Evolutionary conservation across 2,329 filamentous ascomycete species (phyloP).

Genomic region (Monilinia fructigena): DNA sequence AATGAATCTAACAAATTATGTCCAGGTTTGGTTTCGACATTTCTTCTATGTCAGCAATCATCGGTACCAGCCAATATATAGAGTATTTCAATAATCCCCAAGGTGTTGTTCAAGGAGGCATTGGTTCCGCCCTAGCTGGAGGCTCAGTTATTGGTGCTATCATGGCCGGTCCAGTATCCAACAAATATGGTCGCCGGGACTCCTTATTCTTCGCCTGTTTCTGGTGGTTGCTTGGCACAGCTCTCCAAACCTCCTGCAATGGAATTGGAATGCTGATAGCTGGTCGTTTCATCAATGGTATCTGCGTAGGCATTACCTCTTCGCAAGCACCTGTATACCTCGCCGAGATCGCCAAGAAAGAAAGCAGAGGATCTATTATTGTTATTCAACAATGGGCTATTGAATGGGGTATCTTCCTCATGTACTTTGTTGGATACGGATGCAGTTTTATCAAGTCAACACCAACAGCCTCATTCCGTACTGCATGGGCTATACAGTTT

Average conservation of each 20-base stretch:
- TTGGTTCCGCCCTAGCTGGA: constrained; percentile 62
- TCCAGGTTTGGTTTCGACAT: constrained; percentile 49
- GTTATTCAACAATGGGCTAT: constrained; percentile 71
- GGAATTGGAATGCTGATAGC: constrained; percentile 50
- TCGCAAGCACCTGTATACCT: constrained; percentile 67
- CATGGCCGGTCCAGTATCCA: constrained; percentile 56
- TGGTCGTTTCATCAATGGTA: constrained; percentile 59
- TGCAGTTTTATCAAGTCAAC: constrained; percentile 42
- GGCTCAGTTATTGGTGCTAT: constrained; percentile 66
- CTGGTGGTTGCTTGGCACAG: constrained; percentile 25
- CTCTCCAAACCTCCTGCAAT: constrained; percentile 21
- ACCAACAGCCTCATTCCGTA: constrained; percentile 49
- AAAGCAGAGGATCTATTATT: constrained; percentile 62
- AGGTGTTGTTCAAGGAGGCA: constrained; percentile 42
- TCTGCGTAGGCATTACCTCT: constrained; percentile 64
- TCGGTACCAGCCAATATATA: constrained; percentile 50
- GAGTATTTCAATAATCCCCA: constrained; percentile 47
- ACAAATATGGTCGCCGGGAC: constrained; percentile 51
- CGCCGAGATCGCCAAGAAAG: constrained; percentile 59
- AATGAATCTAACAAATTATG: background rate
- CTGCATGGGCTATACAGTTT: constrained; percentile 51
- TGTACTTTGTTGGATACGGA: constrained; percentile 61
- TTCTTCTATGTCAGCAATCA: constrained; percentile 56
- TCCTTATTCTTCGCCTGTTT: constrained; percentile 41
- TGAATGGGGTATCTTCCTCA: constrained; percentile 61